Evolutionary conservation across 805 yeast species (phyloP).

Genomic region (Lipomyces yamadae): DNA sequence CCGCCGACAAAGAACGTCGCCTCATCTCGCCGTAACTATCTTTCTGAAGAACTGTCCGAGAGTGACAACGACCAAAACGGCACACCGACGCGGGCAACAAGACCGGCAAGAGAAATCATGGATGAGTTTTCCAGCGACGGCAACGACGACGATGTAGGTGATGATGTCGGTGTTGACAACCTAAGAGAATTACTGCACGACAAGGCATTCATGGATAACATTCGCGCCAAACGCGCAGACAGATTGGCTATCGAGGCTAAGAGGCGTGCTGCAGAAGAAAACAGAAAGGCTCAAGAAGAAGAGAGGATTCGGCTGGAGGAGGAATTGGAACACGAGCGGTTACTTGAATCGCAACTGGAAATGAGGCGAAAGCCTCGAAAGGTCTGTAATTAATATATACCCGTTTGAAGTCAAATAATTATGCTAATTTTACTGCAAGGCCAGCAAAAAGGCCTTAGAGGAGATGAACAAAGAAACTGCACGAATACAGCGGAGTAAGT

Average conservation of each 20-base stretch:
- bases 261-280: conserved; percentile 14
- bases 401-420: not conserved
- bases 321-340: conserved; percentile 9
- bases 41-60: conserved; percentile 14
- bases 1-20: not conserved
- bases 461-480: conserved; percentile 34
- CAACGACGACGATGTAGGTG: not conserved
- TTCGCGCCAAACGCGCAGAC: conserved; percentile 7
- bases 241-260: not conserved
- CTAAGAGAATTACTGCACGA: conserved; percentile 5
- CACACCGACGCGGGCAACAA: not conserved
- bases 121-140: not conserved
- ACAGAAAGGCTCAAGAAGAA: conserved; percentile 6
- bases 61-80: conserved; percentile 18
- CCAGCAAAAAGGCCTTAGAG: conserved; percentile 35
- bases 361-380: conserved; percentile 8
- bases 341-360: conserved; percentile 3
- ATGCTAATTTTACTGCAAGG: conserved; percentile 8
- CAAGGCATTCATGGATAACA: conserved; percentile 4
- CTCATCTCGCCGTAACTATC: conserved; percentile 2
- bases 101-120: not conserved
- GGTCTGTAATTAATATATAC: not conserved
- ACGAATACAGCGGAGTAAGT: conserved; percentile 31
- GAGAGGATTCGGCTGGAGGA: conserved; percentile 14
- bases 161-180: not conserved